Evolutionary conservation across 768 basidiomycete genomes (phyloP).

Genomic region (Termitomyces sp.): DNA sequence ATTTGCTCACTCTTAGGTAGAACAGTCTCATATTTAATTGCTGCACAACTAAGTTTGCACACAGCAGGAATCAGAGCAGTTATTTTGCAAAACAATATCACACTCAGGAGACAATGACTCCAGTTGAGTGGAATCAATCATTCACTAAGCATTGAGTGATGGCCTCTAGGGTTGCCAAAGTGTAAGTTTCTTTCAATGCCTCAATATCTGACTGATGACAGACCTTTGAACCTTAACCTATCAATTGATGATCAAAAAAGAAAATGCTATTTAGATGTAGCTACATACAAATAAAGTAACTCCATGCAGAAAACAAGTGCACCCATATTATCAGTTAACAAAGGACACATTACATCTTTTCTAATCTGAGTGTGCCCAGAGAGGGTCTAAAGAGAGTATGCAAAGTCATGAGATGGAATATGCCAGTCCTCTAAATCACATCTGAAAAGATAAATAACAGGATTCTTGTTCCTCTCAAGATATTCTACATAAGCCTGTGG

Average conservation of each 20-base stretch:
- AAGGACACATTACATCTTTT: neutral
- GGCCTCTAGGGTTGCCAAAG: neutral
- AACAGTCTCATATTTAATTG: neutral
- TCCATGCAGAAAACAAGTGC: conserved; percentile 9
- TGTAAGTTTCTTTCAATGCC: conserved; percentile 1
- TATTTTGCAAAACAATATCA: neutral
- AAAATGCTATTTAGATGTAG: neutral
- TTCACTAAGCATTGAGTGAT: neutral
- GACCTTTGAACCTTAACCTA: too few relatives aligned
- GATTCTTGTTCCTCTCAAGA: conserved; percentile 7
- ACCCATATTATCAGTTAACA: conserved; percentile 4
- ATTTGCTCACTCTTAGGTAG: neutral
- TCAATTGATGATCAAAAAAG: too few relatives aligned
- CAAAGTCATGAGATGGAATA: conserved; percentile 9
- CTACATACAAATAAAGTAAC: conserved; percentile 16
- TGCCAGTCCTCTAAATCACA: conserved; percentile 10
- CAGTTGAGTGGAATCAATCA: neutral
- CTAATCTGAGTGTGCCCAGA: conserved; percentile 6
- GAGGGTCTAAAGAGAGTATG: conserved; percentile 11
- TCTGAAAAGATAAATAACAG: conserved; percentile 12
- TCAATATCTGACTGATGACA: too few relatives aligned
- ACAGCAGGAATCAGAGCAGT: neutral
- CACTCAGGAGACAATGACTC: neutral
- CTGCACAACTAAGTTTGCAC: neutral
- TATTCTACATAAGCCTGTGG: too few relatives aligned